Conservation (phyloP, 2,329 filamentous ascomycete genomes). For the Paecilomyces variotii region DNA sequence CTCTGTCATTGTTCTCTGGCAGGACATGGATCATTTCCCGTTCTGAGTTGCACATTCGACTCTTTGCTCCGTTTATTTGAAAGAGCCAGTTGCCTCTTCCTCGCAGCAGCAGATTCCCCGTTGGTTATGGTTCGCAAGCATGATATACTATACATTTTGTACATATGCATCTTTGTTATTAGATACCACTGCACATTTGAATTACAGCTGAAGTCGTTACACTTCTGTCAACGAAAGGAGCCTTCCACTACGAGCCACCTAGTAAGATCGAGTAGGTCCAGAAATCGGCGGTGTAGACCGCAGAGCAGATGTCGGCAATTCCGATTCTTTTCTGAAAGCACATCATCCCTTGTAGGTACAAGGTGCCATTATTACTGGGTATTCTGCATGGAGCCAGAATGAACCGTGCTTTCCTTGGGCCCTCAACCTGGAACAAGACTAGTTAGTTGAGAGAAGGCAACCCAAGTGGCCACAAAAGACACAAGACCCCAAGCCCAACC, state of each 20-base stretch:
- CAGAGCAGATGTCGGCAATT: not conserved
- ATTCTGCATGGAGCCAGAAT: not conserved
- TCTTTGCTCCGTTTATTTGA: not conserved
- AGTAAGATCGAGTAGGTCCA: not conserved
- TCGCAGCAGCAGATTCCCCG: not conserved
- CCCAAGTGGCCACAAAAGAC: not conserved
- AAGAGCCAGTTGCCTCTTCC: not conserved
- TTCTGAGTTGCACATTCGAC: not conserved
- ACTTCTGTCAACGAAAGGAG: not conserved
- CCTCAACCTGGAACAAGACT: not conserved
- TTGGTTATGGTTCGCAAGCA: not conserved
- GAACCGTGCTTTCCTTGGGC: not conserved
- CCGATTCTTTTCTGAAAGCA: not conserved
- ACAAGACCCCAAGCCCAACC: not conserved
- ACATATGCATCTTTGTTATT: not conserved
- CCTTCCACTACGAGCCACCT: not conserved
- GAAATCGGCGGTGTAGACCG: not conserved
- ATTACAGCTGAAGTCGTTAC: not conserved
- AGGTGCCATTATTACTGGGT: not conserved
- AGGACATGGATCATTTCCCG: not conserved
- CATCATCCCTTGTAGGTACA: not conserved
- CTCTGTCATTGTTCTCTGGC: not conserved
- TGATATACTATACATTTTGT: not conserved
- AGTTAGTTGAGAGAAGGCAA: not conserved
- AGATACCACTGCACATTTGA: not conserved